A percentile compares a stretch with the other conserved stretches of the same genome.
Evolutionary conservation across 2,329 filamentous ascomycete genomes (phyloP).

Genomic region (Ceratocystis destructans): DNA sequence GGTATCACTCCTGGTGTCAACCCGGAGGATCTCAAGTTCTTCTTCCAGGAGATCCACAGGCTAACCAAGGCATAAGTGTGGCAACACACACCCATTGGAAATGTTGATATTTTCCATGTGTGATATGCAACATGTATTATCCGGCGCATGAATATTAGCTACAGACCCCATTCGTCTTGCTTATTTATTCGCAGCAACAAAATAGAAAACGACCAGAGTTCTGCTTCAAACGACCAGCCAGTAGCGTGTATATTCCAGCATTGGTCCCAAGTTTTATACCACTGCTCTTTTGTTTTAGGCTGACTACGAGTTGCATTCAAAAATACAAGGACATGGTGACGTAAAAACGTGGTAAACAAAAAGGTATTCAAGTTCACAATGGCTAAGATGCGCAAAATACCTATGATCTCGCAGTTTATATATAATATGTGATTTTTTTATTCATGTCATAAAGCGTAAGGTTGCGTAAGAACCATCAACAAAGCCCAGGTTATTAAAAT

Average conservation of each 20-base stretch:
- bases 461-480: neutral
- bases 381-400: neutral
- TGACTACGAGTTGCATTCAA: too few species aligned
- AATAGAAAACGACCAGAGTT: neutral
- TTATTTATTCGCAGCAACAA: neutral
- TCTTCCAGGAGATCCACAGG: conserved; percentile 81
- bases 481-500: neutral
- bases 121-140: neutral
- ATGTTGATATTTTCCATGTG: too few species aligned
- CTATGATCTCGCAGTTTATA: neutral
- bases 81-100: conserved; percentile 17
- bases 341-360: too few species aligned
- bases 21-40: conserved; percentile 84
- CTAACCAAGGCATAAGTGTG: conserved; percentile 36
- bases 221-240: neutral
- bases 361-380: too few species aligned
- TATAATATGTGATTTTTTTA: too few species aligned
- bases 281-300: too few species aligned
- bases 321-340: too few species aligned
- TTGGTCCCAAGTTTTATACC: too few species aligned
- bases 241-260: too few species aligned
- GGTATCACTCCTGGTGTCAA: conserved; percentile 91
- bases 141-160: neutral
- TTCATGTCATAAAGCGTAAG: neutral
- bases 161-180: neutral